phyloP scores from a whole-genome alignment of 106 monocot species.

The Platanthera zijinensis region DNA sequence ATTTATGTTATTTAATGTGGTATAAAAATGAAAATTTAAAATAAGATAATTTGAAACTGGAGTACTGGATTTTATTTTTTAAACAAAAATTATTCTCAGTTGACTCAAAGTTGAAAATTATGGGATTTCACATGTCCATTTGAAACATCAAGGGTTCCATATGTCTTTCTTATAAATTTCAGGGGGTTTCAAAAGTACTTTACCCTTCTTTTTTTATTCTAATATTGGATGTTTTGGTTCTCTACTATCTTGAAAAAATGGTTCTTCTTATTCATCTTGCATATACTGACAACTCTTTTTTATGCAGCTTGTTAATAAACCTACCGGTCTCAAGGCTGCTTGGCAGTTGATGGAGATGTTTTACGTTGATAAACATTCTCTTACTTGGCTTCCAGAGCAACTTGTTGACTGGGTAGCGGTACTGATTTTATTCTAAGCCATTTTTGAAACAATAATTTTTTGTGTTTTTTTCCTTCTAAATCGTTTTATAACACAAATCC shows the following conservation, averaged over 20 bases:
- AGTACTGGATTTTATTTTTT: too few species aligned
- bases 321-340: constrained; percentile 66
- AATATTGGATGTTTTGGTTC: not conserved
- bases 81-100: too few species aligned
- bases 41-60: too few species aligned
- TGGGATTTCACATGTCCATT: too few species aligned
- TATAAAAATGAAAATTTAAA: too few species aligned
- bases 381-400: constrained; percentile 72
- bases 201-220: not conserved
- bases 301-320: constrained; percentile 37
- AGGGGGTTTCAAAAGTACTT: not conserved
- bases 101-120: too few species aligned
- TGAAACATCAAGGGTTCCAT: too few species aligned
- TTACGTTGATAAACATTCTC: constrained; percentile 75
- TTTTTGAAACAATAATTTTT: not conserved
- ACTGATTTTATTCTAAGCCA: constrained; percentile 30
- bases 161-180: too few species aligned
- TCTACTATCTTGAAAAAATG: not conserved
- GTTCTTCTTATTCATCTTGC: not conserved
- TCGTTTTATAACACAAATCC: not conserved
- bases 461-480: not conserved
- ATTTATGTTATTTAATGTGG: too few species aligned
- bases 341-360: constrained; percentile 87
- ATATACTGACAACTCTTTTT: not conserved
- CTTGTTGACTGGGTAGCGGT: constrained; percentile 97